phyloP scores from a whole-genome alignment of 2,329 filamentous ascomycete species.

The Phyllosticta ampelicida region DNA sequence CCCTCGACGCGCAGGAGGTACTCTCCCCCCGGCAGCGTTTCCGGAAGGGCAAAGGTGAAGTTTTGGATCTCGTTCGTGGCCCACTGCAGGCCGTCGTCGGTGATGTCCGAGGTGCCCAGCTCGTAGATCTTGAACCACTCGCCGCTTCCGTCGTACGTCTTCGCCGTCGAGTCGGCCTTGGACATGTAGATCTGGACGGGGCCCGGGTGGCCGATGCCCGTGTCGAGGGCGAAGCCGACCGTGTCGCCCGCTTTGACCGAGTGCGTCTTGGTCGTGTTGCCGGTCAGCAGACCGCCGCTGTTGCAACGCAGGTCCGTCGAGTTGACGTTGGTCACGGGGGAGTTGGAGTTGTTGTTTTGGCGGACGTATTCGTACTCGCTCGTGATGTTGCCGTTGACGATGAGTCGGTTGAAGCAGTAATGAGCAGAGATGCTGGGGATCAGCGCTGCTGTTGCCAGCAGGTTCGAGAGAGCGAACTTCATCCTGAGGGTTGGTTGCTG shows the following conservation, averaged over 20 bases:
- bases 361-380: constrained; percentile 26
- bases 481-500: constrained; percentile 14
- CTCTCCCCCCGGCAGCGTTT: constrained; percentile 29
- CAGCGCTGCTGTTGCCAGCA: constrained; percentile 16
- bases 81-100: constrained; percentile 27
- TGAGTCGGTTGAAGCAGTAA: constrained; percentile 28
- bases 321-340: constrained; percentile 21
- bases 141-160: constrained; percentile 57
- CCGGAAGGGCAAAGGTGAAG: constrained; percentile 30
- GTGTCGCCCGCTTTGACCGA: constrained; percentile 28
- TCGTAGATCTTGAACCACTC: constrained; percentile 28
- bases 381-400: constrained; percentile 24
- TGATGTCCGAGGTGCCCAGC: constrained; percentile 19
- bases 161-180: constrained; percentile 52
- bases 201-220: constrained; percentile 34
- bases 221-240: constrained; percentile 41
- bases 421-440: constrained; percentile 20
- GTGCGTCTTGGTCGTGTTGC: constrained; percentile 26
- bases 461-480: constrained; percentile 20
- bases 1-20: constrained; percentile 28
- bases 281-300: constrained; percentile 21
- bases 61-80: constrained; percentile 25
- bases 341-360: constrained; percentile 26
- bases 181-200: constrained; percentile 28
- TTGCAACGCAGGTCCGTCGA: constrained; percentile 27